Conservation (phyloP, 495 filamentous ascomycete species). For the Aspergillus coremiiformis region DNA sequence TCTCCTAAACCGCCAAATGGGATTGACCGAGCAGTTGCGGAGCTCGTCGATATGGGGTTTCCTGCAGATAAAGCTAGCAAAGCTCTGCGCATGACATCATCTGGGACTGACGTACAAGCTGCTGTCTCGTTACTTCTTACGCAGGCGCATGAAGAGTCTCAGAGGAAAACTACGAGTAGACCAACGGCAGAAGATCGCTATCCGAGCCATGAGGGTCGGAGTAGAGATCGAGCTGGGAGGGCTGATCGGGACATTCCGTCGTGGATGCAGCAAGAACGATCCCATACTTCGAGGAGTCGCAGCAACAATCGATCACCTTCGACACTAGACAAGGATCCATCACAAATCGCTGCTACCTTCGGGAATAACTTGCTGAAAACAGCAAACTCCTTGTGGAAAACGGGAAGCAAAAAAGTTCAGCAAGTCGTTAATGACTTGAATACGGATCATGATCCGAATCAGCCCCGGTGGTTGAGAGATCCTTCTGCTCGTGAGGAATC, state of each 20-base stretch:
- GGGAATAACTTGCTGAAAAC: slow-evolving; percentile 82
- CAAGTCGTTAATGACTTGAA: slow-evolving; percentile 90
- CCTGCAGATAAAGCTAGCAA: slow-evolving; percentile 67
- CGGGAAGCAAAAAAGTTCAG: slow-evolving; percentile 87
- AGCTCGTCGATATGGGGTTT: slow-evolving; percentile 95
- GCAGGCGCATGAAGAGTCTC: slow-evolving; percentile 71
- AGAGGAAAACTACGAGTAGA: slow-evolving; percentile 47
- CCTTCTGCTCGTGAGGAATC: slow-evolving; percentile 33
- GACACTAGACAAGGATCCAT: slow-evolving; percentile 63
- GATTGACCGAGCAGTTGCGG: slow-evolving; percentile 74
- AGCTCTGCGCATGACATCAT: slow-evolving; percentile 71
- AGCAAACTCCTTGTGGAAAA: slow-evolving; percentile 92
- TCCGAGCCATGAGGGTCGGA: slow-evolving; percentile 25
- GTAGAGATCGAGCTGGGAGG: slow-evolving; percentile 34
- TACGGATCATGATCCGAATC: slow-evolving; percentile 65
- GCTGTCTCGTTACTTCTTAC: slow-evolving; percentile 88
- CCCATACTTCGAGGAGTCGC: slow-evolving; percentile 29
- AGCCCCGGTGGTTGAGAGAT: slow-evolving; percentile 94
- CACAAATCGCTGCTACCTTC: slow-evolving; percentile 73
- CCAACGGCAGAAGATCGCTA: slow-evolving; percentile 24
- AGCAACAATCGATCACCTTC: slow-evolving; percentile 51
- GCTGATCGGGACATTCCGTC: slow-evolving; percentile 31
- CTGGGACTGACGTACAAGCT: slow-evolving; percentile 73
- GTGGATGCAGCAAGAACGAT: slow-evolving; percentile 30
- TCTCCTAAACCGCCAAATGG: slow-evolving; percentile 45